Evolutionary conservation across 257 asterid genomes (phyloP), one percentile per base, ranked within the genome.

Genomic region (Jaltomata sinuosa): DNA sequence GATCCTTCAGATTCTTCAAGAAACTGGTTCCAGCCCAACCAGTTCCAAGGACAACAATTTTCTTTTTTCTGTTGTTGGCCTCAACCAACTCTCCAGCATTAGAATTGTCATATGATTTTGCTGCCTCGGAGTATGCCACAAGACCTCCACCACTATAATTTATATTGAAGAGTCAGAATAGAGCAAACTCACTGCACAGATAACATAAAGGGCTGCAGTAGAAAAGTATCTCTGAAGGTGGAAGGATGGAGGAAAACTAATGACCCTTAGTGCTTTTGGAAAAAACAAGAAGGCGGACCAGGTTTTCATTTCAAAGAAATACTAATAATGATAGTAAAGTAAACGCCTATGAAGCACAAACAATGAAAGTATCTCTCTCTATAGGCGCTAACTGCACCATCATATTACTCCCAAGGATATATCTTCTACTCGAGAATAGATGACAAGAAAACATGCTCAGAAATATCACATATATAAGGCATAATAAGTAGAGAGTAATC

Each of bases 1-100:
- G 81, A 83, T 90, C 90, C 84, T 93, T 96, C 79, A 94, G 89
- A 87, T 85, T 91, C 89, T 90, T 94, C 92, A 96, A 87, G 87
- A 94, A 96, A 87, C 98, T 94, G 32, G 94, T 92, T 87, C 97
- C 98, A 52, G 98, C 99, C 99, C 99, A 96, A 83, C 98, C 99
- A 89, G 99, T 93, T 90, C 99, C 99, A 74, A 96, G 97, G 64
- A 96, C 97, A 79, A 96, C 98, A 83, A 96, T 94, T 87, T 89
- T 91, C 89, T 96, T 96, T 85, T 92, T 94, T 89, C 86, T 93
- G 68, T 62, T 84, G 49, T 83, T 89, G 72, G 88, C 83, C 84
- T 80, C 97, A 12, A 87, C 59, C 65, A 90, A 34, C 85, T 84
- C 86, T 55, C 83, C 87, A 83, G 72, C 25, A 65, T 83, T 88